Percentiles rank a stretch among this genome's conserved stretches.
These are phyloP conservation scores for Corniculantispora saksenae DNA, from an alignment of 2,329 filamentous ascomycete genomes.

Conservation along the genomic window DNA sequence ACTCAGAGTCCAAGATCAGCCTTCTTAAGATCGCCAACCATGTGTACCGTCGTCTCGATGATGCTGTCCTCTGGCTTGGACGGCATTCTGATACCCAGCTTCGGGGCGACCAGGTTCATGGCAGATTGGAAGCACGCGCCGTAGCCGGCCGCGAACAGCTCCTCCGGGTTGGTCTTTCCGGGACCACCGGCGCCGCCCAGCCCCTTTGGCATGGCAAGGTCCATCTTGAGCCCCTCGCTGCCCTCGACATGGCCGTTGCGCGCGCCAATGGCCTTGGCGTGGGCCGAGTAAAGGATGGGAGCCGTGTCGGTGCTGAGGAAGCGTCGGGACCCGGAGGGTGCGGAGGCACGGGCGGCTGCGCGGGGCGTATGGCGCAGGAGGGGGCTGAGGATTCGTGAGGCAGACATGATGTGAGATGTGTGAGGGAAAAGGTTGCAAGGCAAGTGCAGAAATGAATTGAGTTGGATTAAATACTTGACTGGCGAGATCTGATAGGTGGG, in stretches of 20 bases:
- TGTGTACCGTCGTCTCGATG: slow-evolving; percentile 43
- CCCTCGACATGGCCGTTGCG: slow-evolving; percentile 32
- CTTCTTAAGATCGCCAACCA: slow-evolving; percentile 46
- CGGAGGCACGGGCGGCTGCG: not conserved
- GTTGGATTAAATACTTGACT: not conserved
- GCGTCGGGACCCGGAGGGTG: slow-evolving; percentile 21
- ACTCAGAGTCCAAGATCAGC: slow-evolving; percentile 46
- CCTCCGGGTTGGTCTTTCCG: slow-evolving; percentile 48
- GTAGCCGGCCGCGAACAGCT: slow-evolving; percentile 49
- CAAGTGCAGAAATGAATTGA: not conserved
- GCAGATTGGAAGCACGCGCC: slow-evolving; percentile 49
- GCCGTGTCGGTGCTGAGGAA: slow-evolving; percentile 41
- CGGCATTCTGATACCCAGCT: slow-evolving; percentile 43
- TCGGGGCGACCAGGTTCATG: slow-evolving; percentile 45
- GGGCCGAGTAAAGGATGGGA: slow-evolving; percentile 39
- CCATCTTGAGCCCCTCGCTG: slow-evolving; percentile 31
- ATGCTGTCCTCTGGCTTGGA: slow-evolving; percentile 37
- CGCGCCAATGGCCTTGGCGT: slow-evolving; percentile 40
- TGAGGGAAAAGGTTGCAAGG: not conserved
- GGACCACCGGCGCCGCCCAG: slow-evolving; percentile 40
- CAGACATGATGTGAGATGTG: not conserved
- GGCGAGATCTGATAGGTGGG: not conserved
- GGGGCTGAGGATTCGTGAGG: slow-evolving; percentile 4
- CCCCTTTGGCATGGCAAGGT: slow-evolving; percentile 45
- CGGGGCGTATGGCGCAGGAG: slow-evolving; percentile 1